Conservation (phyloP, 257 asterid species). For the Gentiana macrophylla region DNA sequence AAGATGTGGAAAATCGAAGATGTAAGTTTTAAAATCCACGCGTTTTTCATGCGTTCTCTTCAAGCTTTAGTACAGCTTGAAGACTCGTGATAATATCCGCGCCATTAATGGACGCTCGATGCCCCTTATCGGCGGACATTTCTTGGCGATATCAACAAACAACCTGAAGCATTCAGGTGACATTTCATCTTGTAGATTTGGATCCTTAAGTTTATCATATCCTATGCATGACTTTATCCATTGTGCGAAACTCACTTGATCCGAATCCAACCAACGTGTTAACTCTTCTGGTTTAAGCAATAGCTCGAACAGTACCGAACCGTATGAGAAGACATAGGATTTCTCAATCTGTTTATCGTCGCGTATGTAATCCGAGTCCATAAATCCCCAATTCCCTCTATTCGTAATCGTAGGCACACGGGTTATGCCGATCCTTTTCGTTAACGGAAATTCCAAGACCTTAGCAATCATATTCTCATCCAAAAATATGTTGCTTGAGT, state of each 20-base stretch:
- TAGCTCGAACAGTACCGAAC: slow-evolving; percentile 45
- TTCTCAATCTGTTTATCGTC: slow-evolving; percentile 37
- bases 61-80: slow-evolving; percentile 40
- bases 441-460: slow-evolving; percentile 44
- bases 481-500: slow-evolving; percentile 48
- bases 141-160: slow-evolving; percentile 40
- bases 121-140: slow-evolving; percentile 45
- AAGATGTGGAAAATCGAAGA: too few relatives aligned
- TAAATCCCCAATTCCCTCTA: slow-evolving; percentile 22
- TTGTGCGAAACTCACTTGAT: slow-evolving; percentile 44
- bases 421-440: slow-evolving; percentile 18
- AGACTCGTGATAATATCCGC: slow-evolving; percentile 39
- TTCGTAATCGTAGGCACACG: slow-evolving; percentile 10
- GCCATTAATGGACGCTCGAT: slow-evolving; percentile 41
- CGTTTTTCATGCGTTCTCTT: slow-evolving; percentile 38
- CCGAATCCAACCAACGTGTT: slow-evolving; percentile 42
- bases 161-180: slow-evolving; percentile 41
- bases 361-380: slow-evolving; percentile 53
- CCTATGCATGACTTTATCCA: slow-evolving; percentile 49
- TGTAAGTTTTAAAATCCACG: not conserved
- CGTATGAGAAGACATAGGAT: slow-evolving; percentile 46
- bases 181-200: slow-evolving; percentile 32
- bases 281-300: slow-evolving; percentile 37
- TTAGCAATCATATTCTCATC: slow-evolving; percentile 47
- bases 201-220: slow-evolving; percentile 29